Evolutionary conservation across 768 basidiomycete genomes (phyloP), one percentile per base, ranked within the genome.

Genomic region (Suillus discolor): DNA sequence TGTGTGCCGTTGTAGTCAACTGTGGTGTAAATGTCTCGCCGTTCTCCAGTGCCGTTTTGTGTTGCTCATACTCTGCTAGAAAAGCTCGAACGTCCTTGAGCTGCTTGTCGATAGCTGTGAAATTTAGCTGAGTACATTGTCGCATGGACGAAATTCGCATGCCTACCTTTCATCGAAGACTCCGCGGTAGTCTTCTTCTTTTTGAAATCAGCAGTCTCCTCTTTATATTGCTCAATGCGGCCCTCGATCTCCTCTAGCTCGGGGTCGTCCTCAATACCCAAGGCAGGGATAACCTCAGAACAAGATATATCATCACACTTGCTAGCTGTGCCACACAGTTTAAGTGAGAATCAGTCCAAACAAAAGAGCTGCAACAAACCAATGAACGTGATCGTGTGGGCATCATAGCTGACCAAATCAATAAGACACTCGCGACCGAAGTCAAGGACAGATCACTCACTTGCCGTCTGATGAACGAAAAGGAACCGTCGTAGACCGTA

Each of bases 281-380:
- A 78, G 0, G 84, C 82, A 11, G 73, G 73, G 57, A 88, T 83
- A 47, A 87, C 82, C 67, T 89, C 87, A 0, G 83, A 83, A 62
- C 85, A 87, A 15, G 85, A 86, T 16, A 89, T 82, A 67, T 89
- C 88, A 63, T 89, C 88, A 64, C 85, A 85, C 72, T 89, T 88
- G 68, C 83, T 85, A 8, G 87, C 87, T 86, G 65, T 12, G 63
- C 47, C 13, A 39, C 57, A 41, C 18, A 34, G 47, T 11, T 34
- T 23, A 38, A 36, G 28, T 28, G 20, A 54, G 31, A 59, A 62
- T 62, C 62, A 42, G 49, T 31, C 23, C 9, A 57, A 13, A 1
- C 41, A 11, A 53, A n/a, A 49, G 12, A 18, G 34, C 25, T 20
- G 25, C 39, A 47, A 41, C 31, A 13, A 70, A 85, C 85, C 85